Conservation (phyloP, 345 rosid genomes). For the Lepidium didymum region DNA sequence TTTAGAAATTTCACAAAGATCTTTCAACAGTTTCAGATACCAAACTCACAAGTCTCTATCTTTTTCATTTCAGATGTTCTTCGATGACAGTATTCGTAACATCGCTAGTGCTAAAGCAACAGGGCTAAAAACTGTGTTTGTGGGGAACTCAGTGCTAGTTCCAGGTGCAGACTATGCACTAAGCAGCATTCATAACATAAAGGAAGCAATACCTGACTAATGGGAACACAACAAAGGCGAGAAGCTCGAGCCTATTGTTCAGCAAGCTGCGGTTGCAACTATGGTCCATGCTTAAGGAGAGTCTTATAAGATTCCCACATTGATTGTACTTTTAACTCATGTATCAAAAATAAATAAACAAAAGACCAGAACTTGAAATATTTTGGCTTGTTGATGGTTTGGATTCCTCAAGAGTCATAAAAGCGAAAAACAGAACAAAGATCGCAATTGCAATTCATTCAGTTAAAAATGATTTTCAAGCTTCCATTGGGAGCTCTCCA, state of each 20-base stretch:
- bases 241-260: slow-evolving; percentile 55
- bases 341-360: not conserved
- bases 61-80: slow-evolving; percentile 49
- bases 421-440: slow-evolving; percentile 7
- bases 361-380: no score
- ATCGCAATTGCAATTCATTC: not conserved
- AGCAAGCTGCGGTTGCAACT: slow-evolving; percentile 45
- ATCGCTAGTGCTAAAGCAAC: slow-evolving; percentile 70
- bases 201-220: slow-evolving; percentile 72
- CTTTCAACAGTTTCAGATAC: not conserved
- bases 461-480: slow-evolving; percentile 22
- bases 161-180: slow-evolving; percentile 74
- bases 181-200: slow-evolving; percentile 75
- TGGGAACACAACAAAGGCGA: slow-evolving; percentile 60
- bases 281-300: slow-evolving; percentile 47
- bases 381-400: not conserved
- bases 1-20: not conserved
- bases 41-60: not conserved
- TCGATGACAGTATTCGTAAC: slow-evolving; percentile 82
- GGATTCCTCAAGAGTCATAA: slow-evolving; percentile 9
- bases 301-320: not conserved
- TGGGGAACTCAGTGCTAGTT: slow-evolving; percentile 57
- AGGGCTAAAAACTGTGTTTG: slow-evolving; percentile 68
- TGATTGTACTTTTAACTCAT: slow-evolving; percentile 13
- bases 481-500: slow-evolving; percentile 73